These are phyloP conservation scores for Candida taoyuanica DNA, from an alignment of 805 yeast species.

Conservation along the genomic window DNA sequence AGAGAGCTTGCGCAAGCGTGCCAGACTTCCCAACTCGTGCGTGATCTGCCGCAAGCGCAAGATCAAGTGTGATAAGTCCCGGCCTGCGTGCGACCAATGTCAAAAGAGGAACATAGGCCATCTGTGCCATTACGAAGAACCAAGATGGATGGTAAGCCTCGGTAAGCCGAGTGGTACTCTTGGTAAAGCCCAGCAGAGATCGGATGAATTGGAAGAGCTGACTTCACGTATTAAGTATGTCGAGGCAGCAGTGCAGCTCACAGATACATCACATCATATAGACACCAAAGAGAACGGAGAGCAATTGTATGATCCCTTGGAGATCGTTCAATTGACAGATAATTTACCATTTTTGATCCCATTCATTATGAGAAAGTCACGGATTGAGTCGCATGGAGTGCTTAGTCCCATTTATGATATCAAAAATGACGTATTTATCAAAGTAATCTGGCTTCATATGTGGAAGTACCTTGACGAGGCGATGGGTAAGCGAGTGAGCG, in stretches of 20 bases:
- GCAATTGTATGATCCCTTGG: slow-evolving; percentile 26
- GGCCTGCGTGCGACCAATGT: slow-evolving; percentile 53
- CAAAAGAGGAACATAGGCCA: slow-evolving; percentile 45
- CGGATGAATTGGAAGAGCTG: slow-evolving; percentile 2
- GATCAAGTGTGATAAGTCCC: slow-evolving; percentile 41
- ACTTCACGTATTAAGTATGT: slow-evolving; percentile 2
- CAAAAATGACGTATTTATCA: slow-evolving; percentile 39
- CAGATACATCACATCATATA: slow-evolving; percentile 1
- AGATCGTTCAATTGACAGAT: slow-evolving; percentile 38
- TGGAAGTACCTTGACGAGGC: slow-evolving; percentile 16
- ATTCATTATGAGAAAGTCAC: slow-evolving; percentile 34
- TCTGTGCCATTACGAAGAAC: slow-evolving; percentile 10
- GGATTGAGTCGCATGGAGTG: slow-evolving; percentile 47
- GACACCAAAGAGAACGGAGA: not conserved
- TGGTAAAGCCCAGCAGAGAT: not conserved
- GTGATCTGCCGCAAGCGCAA: slow-evolving; percentile 45
- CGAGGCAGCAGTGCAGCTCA: not conserved
- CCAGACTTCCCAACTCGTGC: slow-evolving; percentile 41
- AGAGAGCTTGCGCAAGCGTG: slow-evolving; percentile 4
- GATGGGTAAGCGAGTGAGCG: not conserved
- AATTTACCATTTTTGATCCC: slow-evolving; percentile 31
- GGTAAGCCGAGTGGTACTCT: not conserved
- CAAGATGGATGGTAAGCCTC: slow-evolving; percentile 7
- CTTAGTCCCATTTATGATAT: slow-evolving; percentile 44
- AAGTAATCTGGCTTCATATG: slow-evolving; percentile 30